Conservation (phyloP, 495 filamentous ascomycete species). For the Polyplosphaeria fusca region DNA sequence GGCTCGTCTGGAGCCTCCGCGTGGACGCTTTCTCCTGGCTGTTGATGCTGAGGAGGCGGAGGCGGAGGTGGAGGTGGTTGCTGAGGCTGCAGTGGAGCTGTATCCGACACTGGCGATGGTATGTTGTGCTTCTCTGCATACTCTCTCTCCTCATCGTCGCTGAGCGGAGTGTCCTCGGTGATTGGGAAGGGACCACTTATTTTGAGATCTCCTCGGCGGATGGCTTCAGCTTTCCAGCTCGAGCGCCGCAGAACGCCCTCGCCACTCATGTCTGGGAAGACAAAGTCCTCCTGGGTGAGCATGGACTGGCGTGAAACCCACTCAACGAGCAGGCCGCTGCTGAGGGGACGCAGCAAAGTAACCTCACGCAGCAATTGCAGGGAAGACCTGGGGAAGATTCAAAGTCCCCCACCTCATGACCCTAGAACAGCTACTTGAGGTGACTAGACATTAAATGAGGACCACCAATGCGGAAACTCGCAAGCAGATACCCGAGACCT, state of each 20-base stretch:
- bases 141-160: slow-evolving; percentile 23
- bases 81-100: neutral
- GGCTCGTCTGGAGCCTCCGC: neutral
- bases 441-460: slow-evolving; percentile 16
- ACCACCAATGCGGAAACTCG: neutral
- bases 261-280: slow-evolving; percentile 23
- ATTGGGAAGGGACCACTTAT: slow-evolving; percentile 39
- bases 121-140: slow-evolving; percentile 21
- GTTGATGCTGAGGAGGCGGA: neutral
- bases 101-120: neutral
- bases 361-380: slow-evolving; percentile 13
- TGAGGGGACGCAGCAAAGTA: neutral
- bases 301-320: slow-evolving; percentile 14
- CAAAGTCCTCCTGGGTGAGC: slow-evolving; percentile 22
- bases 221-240: slow-evolving; percentile 36
- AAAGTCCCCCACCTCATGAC: slow-evolving; percentile 10
- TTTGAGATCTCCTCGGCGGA: slow-evolving; percentile 37
- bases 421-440: slow-evolving; percentile 10
- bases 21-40: neutral
- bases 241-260: slow-evolving; percentile 21
- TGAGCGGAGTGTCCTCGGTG: slow-evolving; percentile 27
- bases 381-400: slow-evolving; percentile 5
- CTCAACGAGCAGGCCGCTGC: neutral
- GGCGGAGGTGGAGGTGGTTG: slow-evolving; percentile 1
- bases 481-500: neutral